Conservation (phyloP, 441 rosid genomes). For the Erodium texanum region DNA sequence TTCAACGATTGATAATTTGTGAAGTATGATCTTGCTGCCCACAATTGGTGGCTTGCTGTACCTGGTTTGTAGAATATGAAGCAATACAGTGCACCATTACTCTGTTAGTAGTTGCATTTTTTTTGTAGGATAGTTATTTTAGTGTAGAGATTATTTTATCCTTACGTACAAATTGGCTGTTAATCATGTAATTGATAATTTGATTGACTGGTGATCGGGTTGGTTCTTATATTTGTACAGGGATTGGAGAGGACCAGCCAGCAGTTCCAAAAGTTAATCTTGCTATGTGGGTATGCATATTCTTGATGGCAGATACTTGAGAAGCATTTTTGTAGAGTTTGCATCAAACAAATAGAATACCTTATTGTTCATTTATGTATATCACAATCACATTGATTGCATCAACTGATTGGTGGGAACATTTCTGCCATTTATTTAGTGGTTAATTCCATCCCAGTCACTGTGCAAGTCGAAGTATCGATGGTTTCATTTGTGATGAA, state of each 20-base stretch:
- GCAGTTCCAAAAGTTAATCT: slow-evolving; percentile 59
- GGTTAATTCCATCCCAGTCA: not conserved
- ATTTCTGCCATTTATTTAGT: not conserved
- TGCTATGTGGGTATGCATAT: slow-evolving; percentile 88
- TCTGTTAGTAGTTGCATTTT: too few species aligned
- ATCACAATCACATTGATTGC: not conserved
- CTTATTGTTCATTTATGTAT: not conserved
- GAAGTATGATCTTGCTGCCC: not conserved
- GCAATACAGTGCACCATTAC: not conserved
- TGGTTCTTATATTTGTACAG: slow-evolving; percentile 23
- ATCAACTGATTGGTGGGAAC: not conserved
- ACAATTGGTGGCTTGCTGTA: not conserved
- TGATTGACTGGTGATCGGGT: not conserved
- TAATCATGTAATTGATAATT: slow-evolving; percentile 24
- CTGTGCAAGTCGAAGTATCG: not conserved
- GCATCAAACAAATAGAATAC: not conserved
- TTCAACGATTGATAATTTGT: not conserved
- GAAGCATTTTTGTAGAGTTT: not conserved
- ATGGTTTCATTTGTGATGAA: not conserved
- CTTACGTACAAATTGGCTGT: not conserved
- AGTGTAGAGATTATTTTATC: not conserved
- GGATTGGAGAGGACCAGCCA: slow-evolving; percentile 41
- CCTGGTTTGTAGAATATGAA: too few species aligned
- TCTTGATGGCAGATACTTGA: not conserved
- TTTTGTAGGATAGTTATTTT: too few species aligned